Percentiles rank a stretch among this genome's conserved stretches.
Evolutionary conservation across 345 rosid genomes (phyloP).

Genomic region (Durio zibethinus): DNA sequence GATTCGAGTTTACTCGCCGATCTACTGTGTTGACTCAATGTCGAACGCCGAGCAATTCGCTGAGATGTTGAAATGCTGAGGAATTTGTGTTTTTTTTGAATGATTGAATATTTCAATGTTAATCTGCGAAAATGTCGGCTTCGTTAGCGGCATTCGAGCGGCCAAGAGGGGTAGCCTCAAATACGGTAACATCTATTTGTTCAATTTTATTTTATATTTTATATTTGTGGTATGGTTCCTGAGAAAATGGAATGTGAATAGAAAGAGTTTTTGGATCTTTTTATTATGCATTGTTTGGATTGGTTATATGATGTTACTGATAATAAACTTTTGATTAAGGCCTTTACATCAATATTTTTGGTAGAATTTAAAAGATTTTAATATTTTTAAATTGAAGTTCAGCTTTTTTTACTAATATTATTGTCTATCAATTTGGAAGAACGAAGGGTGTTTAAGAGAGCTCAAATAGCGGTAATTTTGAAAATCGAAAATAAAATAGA

Average conservation of each 20-base stretch:
- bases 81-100: neutral
- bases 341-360: neutral
- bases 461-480: neutral
- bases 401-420: neutral
- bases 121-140: conserved; percentile 61
- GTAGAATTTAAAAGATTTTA: neutral
- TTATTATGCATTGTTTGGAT: neutral
- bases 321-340: neutral
- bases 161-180: conserved; percentile 57
- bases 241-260: conserved; percentile 3
- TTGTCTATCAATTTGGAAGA: neutral
- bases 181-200: conserved; percentile 51
- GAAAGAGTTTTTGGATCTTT: conserved; percentile 1
- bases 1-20: conserved; percentile 20
- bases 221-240: conserved; percentile 11
- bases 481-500: neutral
- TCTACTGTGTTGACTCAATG: conserved; percentile 29
- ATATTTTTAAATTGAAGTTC: neutral
- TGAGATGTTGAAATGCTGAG: conserved; percentile 21
- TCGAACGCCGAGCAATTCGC: conserved; percentile 4
- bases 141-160: conserved; percentile 83
- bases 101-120: conserved; percentile 22
- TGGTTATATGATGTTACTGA: neutral
- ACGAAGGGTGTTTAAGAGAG: neutral
- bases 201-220: neutral